Base-by-base conservation (phyloP, 208 protist species). In the Acanthamoeba healyi region DNA sequence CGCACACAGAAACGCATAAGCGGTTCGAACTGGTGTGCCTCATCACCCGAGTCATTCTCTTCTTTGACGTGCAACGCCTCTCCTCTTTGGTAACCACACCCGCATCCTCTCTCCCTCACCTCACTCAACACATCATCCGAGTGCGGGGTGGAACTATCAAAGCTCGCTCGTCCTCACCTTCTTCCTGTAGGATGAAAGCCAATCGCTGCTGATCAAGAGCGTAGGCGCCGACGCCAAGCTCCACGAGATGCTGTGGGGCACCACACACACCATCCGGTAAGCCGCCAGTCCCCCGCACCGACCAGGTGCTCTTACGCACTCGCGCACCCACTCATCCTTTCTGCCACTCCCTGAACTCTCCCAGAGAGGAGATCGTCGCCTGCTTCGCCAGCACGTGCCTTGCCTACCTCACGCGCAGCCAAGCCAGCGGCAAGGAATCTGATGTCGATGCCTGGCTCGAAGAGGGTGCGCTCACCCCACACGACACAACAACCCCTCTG, bases 1-100 rank as follows among this genome's bases (percentile, higher is more conserved):
- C n/a, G n/a, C n/a, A n/a, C n/a, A n/a, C 72, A 82, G 72, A 82
- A 51, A 82, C 72, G 72, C 72, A 82, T 82, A 82, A 82, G 72
- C 72, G 72, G 46, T 82, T 82, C 38, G 72, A 82, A 29, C 40
- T 82, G 9, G 72, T 82, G 42, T 82, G 72, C 72, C 72, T 82
- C 24, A 44, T 82, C 72, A 34, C 72, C 40, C 34, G 42, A 7
- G 5, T 34, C 24, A 82, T 82, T 38, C 72, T 82, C 26, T 82
- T 82, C 72, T 82, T 82, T 29, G 72, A 82, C n/a, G 72, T 51
- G 19, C 72, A 82, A 4, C 72, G 72, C 22, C 17, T 82, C 63
- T 79, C 67, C 40, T 79, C 67, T 17, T 29, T 79, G 44, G 44
- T 49, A 49, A n/a, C n/a, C n/a, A n/a, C 12, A 49, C 44, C 44